Base-by-base conservation (phyloP, 306 rosid species). In the Fagus sylvatica region DNA sequence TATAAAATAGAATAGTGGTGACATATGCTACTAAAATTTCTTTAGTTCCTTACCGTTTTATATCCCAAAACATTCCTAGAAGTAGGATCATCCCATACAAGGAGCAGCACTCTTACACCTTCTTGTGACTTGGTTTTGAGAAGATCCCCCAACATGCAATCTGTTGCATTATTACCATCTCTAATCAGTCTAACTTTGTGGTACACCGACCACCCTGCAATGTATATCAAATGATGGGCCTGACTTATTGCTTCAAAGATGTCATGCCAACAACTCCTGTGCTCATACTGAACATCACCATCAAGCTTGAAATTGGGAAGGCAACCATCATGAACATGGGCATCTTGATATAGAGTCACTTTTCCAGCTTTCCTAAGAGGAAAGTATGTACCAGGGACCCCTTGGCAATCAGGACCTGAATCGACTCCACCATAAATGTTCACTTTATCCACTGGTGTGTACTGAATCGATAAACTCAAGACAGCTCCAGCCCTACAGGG, bases 41-140 rank as follows among this genome's bases (percentile, higher is more conserved):
- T n/a, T 15, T 69, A 73, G 79, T 65, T 65, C 46, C 78, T 74
- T 85, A 93, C 97, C 85, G 87, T 84, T 84, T 82, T 88, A 66
- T 72, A 68, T 75, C 97, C 97, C 85, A 92, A 76, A 61, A 90
- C 36, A 76, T 87, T 90, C 8, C 59, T 79, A 40, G 98, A 94
- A 75, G 95, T 90, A 57, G 97, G 98, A 87, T 94, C 97, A 70
- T 90, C 98, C 97, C 97, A 94, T 56, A 94, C 87, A 77, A 94
- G 97, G 39, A 94, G 93, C 82, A 92, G 76, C 61, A 94, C 97
- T 83, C 97, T 89, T 53, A 90, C 95, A 78, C 97, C 97, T 86
- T 94, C 97, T 76, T 87, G 93, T 56, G 97, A 94, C 80, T 94
- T 94, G 12, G 78, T 70, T 81, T 89, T 94, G 41, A 92, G 93